Evolutionary conservation across 2,329 filamentous ascomycete species (phyloP).

Genomic region (Fusarium setosum): DNA sequence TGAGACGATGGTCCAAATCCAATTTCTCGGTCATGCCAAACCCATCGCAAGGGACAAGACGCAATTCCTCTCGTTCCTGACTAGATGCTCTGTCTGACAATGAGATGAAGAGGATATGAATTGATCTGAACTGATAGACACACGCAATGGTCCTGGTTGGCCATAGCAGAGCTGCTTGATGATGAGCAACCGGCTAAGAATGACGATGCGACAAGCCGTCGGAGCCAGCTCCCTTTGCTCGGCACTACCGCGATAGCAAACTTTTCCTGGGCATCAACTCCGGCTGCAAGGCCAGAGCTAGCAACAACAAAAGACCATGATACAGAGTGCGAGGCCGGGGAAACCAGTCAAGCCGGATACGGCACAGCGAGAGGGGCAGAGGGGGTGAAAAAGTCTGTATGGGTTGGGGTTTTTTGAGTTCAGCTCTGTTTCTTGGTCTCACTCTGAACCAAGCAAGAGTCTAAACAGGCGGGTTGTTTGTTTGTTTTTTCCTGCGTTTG

Average conservation of each 20-base stretch:
- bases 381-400: conserved; percentile 32
- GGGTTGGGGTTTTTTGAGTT: conserved; percentile 27
- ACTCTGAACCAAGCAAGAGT: conserved; percentile 6
- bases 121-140: conserved; percentile 16
- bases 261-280: conserved; percentile 12
- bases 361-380: conserved; percentile 19
- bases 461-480: not conserved
- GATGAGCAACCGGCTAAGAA: conserved; percentile 42
- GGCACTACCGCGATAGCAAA: conserved; percentile 14
- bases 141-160: conserved; percentile 12
- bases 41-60: conserved; percentile 10
- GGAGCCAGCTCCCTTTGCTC: conserved; percentile 19
- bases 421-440: conserved; percentile 24
- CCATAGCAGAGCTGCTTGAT: conserved; percentile 20
- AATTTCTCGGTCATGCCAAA: conserved; percentile 33
- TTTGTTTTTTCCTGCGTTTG: conserved; percentile 15
- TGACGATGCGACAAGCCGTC: conserved; percentile 36
- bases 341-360: conserved; percentile 14
- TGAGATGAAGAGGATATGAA: conserved; percentile 17
- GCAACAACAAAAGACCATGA: conserved; percentile 24
- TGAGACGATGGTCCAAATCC: conserved; percentile 26
- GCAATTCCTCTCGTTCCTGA: conserved; percentile 30
- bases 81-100: conserved; percentile 26
- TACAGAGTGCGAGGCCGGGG: not conserved
- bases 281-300: conserved; percentile 1